Conservation (phyloP, 306 rosid genomes). For the Cajanus cajan region DNA sequence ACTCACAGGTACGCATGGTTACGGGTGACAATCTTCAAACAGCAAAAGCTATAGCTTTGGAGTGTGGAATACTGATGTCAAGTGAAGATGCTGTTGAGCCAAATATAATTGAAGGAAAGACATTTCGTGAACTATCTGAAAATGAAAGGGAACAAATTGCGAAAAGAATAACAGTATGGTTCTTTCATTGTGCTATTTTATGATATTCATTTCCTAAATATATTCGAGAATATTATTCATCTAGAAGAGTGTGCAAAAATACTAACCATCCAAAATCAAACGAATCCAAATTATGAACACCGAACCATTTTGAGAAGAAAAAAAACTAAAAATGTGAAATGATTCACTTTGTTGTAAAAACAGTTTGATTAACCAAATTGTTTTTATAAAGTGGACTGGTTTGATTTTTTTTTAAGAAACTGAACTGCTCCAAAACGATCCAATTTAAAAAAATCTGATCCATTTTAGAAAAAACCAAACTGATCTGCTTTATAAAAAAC, state of each 20-base stretch:
- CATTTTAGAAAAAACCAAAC: too few species aligned
- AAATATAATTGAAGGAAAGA: conserved; percentile 80
- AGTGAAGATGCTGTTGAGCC: conserved; percentile 72
- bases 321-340: too few species aligned
- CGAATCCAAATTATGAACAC: too few species aligned
- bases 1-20: conserved; percentile 89
- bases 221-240: neutral
- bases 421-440: too few species aligned
- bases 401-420: too few species aligned
- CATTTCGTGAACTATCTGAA: conserved; percentile 71
- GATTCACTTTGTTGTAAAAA: too few species aligned
- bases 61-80: conserved; percentile 85
- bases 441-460: too few species aligned
- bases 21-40: conserved; percentile 96
- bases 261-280: too few species aligned
- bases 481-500: too few species aligned
- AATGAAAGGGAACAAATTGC: conserved; percentile 78
- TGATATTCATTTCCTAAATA: conserved; percentile 16
- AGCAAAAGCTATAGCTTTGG: conserved; percentile 92
- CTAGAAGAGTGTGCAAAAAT: neutral
- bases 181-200: conserved; percentile 1
- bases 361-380: too few species aligned
- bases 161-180: conserved; percentile 58
- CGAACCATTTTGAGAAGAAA: too few species aligned
- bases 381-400: too few species aligned